Percentiles rank a stretch among this genome's conserved stretches.
Conservation (phyloP, 2,329 filamentous ascomycete species). For the Venturia aucupariae region DNA sequence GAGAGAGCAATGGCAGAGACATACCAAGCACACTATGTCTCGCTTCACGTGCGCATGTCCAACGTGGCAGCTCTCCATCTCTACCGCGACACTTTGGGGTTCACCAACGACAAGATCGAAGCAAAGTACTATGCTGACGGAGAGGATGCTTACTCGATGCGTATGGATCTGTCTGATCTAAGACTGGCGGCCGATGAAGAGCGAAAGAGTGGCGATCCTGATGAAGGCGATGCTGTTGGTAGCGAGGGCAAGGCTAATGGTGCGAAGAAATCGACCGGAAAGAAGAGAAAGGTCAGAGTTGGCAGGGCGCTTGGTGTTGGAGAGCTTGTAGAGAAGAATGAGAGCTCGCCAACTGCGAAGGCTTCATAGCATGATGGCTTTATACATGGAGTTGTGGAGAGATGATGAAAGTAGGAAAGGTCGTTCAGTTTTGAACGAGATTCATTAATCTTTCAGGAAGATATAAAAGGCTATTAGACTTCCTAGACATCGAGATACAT, state of each 20-base stretch:
- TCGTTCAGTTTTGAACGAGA: neutral
- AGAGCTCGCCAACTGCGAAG: constrained; percentile 37
- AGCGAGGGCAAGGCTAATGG: constrained; percentile 25
- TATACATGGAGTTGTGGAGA: neutral
- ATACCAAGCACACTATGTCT: constrained; percentile 85
- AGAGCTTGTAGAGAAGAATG: constrained; percentile 63
- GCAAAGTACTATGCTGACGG: constrained; percentile 93
- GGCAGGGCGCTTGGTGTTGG: constrained; percentile 69
- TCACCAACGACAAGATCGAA: constrained; percentile 79
- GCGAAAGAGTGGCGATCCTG: constrained; percentile 28
- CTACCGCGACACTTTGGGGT: constrained; percentile 86
- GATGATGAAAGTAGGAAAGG: neutral
- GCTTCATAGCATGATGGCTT: neutral
- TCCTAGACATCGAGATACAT: neutral
- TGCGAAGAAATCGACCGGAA: constrained; percentile 38
- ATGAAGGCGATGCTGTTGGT: constrained; percentile 28
- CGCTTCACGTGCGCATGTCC: constrained; percentile 87
- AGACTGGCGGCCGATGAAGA: constrained; percentile 37
- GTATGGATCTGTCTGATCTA: constrained; percentile 62
- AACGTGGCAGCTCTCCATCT: constrained; percentile 86
- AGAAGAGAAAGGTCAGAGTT: constrained; percentile 77
- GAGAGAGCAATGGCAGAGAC: constrained; percentile 96
- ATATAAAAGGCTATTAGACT: neutral
- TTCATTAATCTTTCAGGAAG: neutral
- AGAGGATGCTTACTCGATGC: constrained; percentile 93